Conservation (phyloP, 257 asterid genomes). For the Gynochthodes officinalis region DNA sequence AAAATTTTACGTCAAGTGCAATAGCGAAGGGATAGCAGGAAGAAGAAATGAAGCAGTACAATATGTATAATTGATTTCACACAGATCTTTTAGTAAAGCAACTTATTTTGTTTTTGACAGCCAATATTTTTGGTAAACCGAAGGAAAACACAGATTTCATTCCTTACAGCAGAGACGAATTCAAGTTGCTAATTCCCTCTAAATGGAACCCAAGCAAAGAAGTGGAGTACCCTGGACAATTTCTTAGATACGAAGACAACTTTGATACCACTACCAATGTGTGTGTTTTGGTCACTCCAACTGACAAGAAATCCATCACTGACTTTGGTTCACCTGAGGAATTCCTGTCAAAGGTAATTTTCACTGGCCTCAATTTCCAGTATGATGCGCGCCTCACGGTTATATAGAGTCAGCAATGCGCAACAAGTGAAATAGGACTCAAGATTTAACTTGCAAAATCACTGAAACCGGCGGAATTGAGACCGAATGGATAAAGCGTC, state of each 20-base stretch:
- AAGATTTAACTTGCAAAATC: too few relatives aligned
- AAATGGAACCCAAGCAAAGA: slow-evolving; percentile 84
- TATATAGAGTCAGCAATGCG: too few relatives aligned
- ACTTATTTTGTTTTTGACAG: slow-evolving; percentile 34
- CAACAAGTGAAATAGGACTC: too few relatives aligned
- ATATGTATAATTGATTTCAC: neutral
- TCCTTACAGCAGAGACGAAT: slow-evolving; percentile 45
- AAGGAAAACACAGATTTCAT: slow-evolving; percentile 63
- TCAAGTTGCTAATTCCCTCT: slow-evolving; percentile 54
- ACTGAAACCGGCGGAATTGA: too few relatives aligned
- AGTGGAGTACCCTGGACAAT: slow-evolving; percentile 69
- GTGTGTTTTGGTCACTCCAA: slow-evolving; percentile 54
- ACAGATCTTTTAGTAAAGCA: neutral
- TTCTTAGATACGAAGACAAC: slow-evolving; percentile 82
- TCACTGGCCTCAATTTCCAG: neutral
- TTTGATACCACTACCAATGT: slow-evolving; percentile 64
- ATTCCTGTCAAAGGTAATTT: slow-evolving; percentile 56
- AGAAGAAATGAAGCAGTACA: too few relatives aligned
- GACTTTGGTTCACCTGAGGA: slow-evolving; percentile 74
- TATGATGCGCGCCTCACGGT: too few relatives aligned
- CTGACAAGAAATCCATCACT: slow-evolving; percentile 73
- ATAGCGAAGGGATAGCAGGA: too few relatives aligned
- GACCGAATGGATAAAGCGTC: too few relatives aligned
- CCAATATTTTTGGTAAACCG: slow-evolving; percentile 77
- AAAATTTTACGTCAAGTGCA: neutral